Evolutionary conservation across 495 filamentous ascomycete species (phyloP).

Genomic region (Aspergillus bridgeri): DNA sequence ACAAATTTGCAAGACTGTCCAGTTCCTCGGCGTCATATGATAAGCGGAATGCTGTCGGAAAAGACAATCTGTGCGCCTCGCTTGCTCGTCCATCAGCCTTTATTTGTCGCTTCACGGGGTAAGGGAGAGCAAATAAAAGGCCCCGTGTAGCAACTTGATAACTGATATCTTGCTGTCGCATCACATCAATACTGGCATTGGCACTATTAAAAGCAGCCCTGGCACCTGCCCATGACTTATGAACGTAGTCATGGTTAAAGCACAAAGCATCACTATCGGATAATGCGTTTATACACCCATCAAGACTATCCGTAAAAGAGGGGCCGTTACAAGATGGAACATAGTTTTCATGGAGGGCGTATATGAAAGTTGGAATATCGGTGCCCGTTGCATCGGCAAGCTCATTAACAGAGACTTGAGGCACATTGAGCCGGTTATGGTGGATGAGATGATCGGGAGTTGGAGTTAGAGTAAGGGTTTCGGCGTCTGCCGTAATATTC

Average conservation of each 20-base stretch:
- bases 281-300: constrained; percentile 76
- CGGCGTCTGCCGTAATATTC: constrained; percentile 18
- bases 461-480: constrained; percentile 44
- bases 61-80: constrained; percentile 81
- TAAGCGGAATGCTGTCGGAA: constrained; percentile 71
- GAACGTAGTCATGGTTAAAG: constrained; percentile 30
- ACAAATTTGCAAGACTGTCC: constrained; percentile 64
- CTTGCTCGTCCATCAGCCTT: constrained; percentile 24
- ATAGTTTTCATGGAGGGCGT: constrained; percentile 95
- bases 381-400: constrained; percentile 87
- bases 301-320: constrained; percentile 58
- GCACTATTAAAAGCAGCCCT: constrained; percentile 40
- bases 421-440: constrained; percentile 58
- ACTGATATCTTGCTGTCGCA: constrained; percentile 87
- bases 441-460: constrained; percentile 64
- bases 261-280: constrained; percentile 84
- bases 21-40: constrained; percentile 78
- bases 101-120: constrained; percentile 68
- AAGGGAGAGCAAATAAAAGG: constrained; percentile 75
- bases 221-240: constrained; percentile 25
- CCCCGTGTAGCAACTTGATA: constrained; percentile 87
- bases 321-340: constrained; percentile 70
- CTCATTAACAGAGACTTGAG: constrained; percentile 68
- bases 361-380: constrained; percentile 82
- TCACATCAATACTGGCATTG: constrained; percentile 59